Evolutionary conservation across 768 basidiomycete genomes (phyloP), one percentile per base, ranked within the genome.

Genomic region (Aureoboletus auriporus): DNA sequence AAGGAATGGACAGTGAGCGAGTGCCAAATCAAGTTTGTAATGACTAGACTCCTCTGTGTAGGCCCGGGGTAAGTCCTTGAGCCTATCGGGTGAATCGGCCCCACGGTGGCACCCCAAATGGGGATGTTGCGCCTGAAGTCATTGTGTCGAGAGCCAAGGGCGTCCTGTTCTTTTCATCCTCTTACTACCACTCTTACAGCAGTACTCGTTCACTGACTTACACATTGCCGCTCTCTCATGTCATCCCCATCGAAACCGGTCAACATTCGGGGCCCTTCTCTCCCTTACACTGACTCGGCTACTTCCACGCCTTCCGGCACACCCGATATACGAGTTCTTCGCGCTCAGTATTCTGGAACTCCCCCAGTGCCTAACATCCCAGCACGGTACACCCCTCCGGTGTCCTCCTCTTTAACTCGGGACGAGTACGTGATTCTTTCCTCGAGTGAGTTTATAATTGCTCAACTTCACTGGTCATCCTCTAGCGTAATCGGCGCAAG

Each of bases 301-400:
- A 20, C 53, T 36, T 53, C 64, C 29, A 72, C 75, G 12, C 72
- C 75, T 1, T 56, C 71, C 12, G 82, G 82, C 38, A 85, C 86
- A 16, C 84, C 87, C 7, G 80, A 84, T 57, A 66, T 86, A 49
- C 76, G 79, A 30, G 70, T 73, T 12, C 69, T 88, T n/a, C 79
- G 86, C 3, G 81, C 83, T 16, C 80, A 80, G 49, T 87, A 84
- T 56, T 77, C 78, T 6, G 76, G 73, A 42, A 77, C 83, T 65
- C 73, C 77, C 23, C 75, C 75, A 3, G 62, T 69, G 1, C 70
- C 75, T 27, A 75, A 77, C 52, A 71, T 78, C 36, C 83, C 84
- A 13, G 69, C 73, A 0, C 75, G 84, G 17, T 77, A 79, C 53
- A 81, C 83, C 23, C 82, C 82, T 9, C 69, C 62, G 1, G 54